Evolutionary conservation across 1,139 yeast species (phyloP), one percentile per base, ranked within the genome.

Genomic region (Meyerozyma carpophila): DNA sequence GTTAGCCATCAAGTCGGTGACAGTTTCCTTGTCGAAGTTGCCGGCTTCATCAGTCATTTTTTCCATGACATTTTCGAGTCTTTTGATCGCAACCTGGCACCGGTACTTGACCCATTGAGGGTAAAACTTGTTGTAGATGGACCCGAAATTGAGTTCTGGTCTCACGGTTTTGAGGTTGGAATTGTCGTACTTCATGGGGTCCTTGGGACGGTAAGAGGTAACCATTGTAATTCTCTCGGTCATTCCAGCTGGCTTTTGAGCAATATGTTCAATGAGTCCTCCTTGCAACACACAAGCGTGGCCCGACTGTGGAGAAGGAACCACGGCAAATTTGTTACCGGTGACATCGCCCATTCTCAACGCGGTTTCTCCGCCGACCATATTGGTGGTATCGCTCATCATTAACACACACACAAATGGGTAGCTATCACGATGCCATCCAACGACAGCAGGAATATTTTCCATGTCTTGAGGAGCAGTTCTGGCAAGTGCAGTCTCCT

Each of bases 381-480:
- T 78, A 34, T 65, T 59, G 8, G 73, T 51, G 13, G 84, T 78
- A 53, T 78, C 82, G 36, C 79, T 71, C 36, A 79, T 56, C 84
- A 79, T 79, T 43, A 79, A 63, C 16, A 79, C 84, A 59, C 83
- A 79, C n/a, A 79, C 84, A 57, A 77, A 77, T 9, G 83, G 84
- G 45, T 77, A 78, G 32, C 80, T 71, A 56, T 79, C 84, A 44
- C 65, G 57, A 61, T 79, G 84, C 84, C 84, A 79, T 24, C 77
- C 75, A 26, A 77, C 81, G 40, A 77, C 67, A 36, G 79, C 81
- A 18, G 79, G 79, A 41, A 75, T 65, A 27, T 71, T 70, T 7
- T 57, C 60, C 14, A 64, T 64, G 21, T 61, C 53, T n/a, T 45
- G 44, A 9, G 56, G 49, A 29, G 46, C 47, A 8, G 47, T 47